phyloP scores from a whole-genome alignment of 1,284 basidiomycete genomes.

The Acaromyces ingoldii region DNA sequence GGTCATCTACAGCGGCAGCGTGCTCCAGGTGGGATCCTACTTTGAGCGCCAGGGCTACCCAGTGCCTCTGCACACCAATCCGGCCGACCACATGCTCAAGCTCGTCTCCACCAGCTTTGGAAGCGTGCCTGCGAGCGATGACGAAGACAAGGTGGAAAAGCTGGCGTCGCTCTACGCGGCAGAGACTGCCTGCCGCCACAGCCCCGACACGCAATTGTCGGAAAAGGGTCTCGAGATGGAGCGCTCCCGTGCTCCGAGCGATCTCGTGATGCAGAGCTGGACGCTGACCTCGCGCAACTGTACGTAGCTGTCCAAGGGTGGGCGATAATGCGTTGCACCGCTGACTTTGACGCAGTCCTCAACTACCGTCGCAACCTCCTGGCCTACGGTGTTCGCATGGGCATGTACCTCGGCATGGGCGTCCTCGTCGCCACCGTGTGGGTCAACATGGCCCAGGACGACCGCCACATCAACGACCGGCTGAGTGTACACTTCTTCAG shows the following conservation, averaged over 20 bases:
- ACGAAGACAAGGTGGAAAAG: background rate
- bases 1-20: constrained; percentile 33
- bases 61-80: constrained; percentile 36
- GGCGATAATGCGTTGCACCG: background rate
- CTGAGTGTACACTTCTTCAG: constrained; percentile 44
- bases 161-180: background rate
- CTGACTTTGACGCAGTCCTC: constrained; percentile 15
- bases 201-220: background rate
- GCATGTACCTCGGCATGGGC: constrained; percentile 58
- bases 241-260: background rate
- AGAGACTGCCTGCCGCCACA: background rate
- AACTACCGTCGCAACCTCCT: constrained; percentile 56
- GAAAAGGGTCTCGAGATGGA: background rate
- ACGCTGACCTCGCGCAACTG: no score
- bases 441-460: constrained; percentile 56
- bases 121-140: background rate
- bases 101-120: constrained; percentile 25
- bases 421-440: constrained; percentile 59
- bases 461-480: constrained; percentile 51
- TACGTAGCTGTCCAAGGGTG: background rate
- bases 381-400: constrained; percentile 62
- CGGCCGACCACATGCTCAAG: constrained; percentile 44
- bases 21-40: constrained; percentile 22
- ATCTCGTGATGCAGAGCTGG: background rate
- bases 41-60: constrained; percentile 27